Base-by-base conservation (phyloP, 1,139 yeast genomes). In the Scheffersomyces insectosa region DNA sequence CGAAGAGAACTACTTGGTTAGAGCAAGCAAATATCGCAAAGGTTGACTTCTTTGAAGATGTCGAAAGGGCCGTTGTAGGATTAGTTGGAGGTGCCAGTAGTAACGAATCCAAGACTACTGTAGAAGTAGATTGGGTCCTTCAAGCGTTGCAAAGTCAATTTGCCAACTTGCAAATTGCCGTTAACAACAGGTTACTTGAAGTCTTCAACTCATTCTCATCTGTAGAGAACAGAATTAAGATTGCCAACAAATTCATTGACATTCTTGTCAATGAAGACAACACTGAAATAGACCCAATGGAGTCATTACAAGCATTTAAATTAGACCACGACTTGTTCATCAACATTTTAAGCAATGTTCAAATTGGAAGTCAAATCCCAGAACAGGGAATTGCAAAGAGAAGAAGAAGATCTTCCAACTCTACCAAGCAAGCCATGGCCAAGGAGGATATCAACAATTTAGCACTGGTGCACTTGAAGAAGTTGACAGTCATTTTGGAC, bases 401-500 rank as follows among this genome's bases (percentile, higher is more conserved):
- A 62, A 83, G 97, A 75, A 78, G 95, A 68, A 72, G 88, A 57
- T 87, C 96, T 5, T 85, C 91, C 3, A 79, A 85, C 40, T 79
- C 87, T 9, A 80, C 91, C 7, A 85, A 80, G 60, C 86, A 82
- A 53, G 89, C 85, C 14, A 75, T 88, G 75, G 88, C 85, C 42
- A 80, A 82, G 47, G 83, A 80, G 36, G 87, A 82, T 45, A 77
- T 89, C 40, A 82, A 85, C 16, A 77, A 72, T 42, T 72, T 87
- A 65, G 97, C 97, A 1, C 85, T 89, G 39, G 66, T 72, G 28
- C 97, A 90, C 57, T 70, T 93, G 60, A 82, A 82, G 56, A 88
- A 85, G 57, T 75, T 91, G 38, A 88, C 97, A 0, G 70, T 87
- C 33, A 73, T 90, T 15, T 72, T 95, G 52, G 99, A 93, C 60